Conservation (phyloP, 2,329 filamentous ascomycete genomes). For the Fusarium foetens region DNA sequence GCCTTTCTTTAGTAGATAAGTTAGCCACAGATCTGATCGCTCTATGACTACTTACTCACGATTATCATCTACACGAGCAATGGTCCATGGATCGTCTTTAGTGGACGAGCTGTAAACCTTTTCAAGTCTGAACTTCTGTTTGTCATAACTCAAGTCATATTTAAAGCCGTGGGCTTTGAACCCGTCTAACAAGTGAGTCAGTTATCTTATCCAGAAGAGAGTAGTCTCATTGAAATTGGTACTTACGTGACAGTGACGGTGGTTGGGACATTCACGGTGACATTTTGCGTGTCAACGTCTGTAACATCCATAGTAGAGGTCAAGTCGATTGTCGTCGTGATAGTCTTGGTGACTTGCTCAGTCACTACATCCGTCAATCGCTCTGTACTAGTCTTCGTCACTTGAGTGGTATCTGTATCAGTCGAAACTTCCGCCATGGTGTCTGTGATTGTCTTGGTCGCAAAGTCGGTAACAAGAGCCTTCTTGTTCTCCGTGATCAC, state of each 20-base stretch:
- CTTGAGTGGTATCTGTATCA: neutral
- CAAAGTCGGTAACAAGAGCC: neutral
- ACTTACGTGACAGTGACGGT: neutral
- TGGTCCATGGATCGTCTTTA: too few relatives aligned
- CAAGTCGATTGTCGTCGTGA: neutral
- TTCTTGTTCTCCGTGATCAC: neutral
- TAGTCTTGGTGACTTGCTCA: neutral
- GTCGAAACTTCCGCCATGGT: neutral
- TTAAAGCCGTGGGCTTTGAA: too few relatives aligned
- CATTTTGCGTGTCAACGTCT: neutral
- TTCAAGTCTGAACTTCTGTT: too few relatives aligned
- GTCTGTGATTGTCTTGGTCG: neutral
- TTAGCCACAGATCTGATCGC: too few relatives aligned
- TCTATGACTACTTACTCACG: too few relatives aligned
- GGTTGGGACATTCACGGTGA: neutral
- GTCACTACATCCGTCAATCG: neutral
- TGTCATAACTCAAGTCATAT: too few relatives aligned
- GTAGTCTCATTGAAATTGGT: fast-evolving
- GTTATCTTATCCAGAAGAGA: too few relatives aligned
- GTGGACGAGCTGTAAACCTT: too few relatives aligned
- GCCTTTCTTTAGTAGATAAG: too few relatives aligned
- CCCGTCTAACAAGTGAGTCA: too few relatives aligned
- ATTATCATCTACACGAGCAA: too few relatives aligned
- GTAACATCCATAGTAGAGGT: neutral
- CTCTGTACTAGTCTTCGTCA: fast-evolving